A percentile compares a stretch with the other conserved stretches of the same genome.
Evolutionary conservation across 2,329 filamentous ascomycete genomes (phyloP).

Genomic region (Colletotrichum truncatum): DNA sequence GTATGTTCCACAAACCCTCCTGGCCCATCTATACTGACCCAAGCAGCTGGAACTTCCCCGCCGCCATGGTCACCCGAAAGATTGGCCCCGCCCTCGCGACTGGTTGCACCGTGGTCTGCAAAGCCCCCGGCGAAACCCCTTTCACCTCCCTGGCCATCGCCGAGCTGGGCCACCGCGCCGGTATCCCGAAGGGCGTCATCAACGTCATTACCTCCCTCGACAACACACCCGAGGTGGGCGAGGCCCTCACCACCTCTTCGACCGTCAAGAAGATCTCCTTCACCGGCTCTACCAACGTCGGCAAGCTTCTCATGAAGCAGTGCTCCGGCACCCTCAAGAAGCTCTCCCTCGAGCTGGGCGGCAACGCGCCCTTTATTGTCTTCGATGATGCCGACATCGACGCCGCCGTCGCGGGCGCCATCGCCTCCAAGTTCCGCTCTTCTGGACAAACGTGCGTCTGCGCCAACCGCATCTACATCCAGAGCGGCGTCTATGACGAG

Average conservation of each 20-base stretch:
- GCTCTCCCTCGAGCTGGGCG: slow-evolving; percentile 88
- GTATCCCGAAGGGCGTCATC: slow-evolving; percentile 89
- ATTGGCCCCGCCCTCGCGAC: slow-evolving; percentile 82
- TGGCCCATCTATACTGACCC: neutral
- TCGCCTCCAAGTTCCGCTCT: slow-evolving; percentile 90
- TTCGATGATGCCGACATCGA: slow-evolving; percentile 96
- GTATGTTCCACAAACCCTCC: slow-evolving; percentile 39
- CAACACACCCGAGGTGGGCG: slow-evolving; percentile 83
- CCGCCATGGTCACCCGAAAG: slow-evolving; percentile 79
- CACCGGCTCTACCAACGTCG: slow-evolving; percentile 79
- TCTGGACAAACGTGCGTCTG: slow-evolving; percentile 97
- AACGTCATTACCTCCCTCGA: slow-evolving; percentile 85
- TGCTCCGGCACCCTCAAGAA: slow-evolving; percentile 85
- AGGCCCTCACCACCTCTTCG: slow-evolving; percentile 78
- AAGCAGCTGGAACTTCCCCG: slow-evolving; percentile 81
- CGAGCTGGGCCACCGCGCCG: slow-evolving; percentile 86
- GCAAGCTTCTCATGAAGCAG: slow-evolving; percentile 88
- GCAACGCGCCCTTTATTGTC: slow-evolving; percentile 95
- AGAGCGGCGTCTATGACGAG: slow-evolving; percentile 79
- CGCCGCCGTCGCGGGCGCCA: slow-evolving; percentile 81
- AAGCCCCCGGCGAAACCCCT: slow-evolving; percentile 91
- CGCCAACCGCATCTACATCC: slow-evolving; percentile 84
- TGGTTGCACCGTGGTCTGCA: slow-evolving; percentile 94
- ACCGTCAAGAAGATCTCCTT: slow-evolving; percentile 91
- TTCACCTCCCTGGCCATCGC: slow-evolving; percentile 89